These are phyloP conservation scores for Nicotiana sylvestris DNA, from an alignment of 257 asterid species.

Conservation along the genomic window DNA sequence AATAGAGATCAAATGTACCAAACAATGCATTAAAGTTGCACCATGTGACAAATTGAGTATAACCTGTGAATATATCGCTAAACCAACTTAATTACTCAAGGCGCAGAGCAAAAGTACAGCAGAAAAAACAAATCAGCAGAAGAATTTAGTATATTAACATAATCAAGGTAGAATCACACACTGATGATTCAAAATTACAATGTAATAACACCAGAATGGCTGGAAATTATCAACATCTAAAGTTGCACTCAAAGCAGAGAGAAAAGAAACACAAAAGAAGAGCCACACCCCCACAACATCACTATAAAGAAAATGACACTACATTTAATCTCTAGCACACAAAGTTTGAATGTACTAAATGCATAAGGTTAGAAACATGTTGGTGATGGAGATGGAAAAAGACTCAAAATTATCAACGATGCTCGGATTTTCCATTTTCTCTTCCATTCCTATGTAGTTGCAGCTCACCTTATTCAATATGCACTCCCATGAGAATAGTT, in stretches of 20 bases:
- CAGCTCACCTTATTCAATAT: constrained; percentile 7
- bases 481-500: constrained; percentile 7
- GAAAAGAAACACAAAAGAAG: background rate
- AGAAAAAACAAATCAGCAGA: background rate
- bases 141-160: background rate
- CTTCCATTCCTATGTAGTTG: background rate
- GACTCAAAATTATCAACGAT: background rate
- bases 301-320: background rate
- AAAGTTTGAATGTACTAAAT: background rate
- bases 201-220: background rate
- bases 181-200: background rate
- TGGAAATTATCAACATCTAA: background rate
- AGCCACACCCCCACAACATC: constrained; percentile 4
- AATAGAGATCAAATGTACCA: background rate
- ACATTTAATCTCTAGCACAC: background rate
- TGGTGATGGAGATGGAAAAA: background rate
- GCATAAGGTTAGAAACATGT: constrained; percentile 10
- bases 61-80: no score
- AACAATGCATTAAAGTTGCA: background rate
- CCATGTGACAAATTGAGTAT: no score
- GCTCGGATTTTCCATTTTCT: background rate
- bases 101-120: background rate
- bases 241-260: background rate
- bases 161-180: background rate
- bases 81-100: no score